Evolutionary conservation across 345 rosid species (phyloP).

Genomic region (Pistacia vera): DNA sequence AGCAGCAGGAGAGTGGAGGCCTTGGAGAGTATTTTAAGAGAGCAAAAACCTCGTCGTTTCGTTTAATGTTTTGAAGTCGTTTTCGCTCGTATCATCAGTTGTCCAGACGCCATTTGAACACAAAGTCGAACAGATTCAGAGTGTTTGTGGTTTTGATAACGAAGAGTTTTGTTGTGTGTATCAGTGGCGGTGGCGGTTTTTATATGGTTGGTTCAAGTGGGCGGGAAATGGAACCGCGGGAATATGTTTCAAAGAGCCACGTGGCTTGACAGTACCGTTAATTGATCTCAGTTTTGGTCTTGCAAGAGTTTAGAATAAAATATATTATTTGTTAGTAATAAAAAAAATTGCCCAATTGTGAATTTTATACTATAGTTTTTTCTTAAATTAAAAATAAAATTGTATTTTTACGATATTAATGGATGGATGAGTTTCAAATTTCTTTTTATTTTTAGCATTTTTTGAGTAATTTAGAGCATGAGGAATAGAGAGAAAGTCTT

Average conservation of each 20-base stretch:
- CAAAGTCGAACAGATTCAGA: not conserved
- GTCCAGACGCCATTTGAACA: slow-evolving; percentile 54
- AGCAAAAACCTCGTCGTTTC: slow-evolving; percentile 77
- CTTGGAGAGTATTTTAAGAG: slow-evolving; percentile 63
- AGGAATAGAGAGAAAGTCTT: no score
- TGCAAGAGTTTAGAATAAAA: no score
- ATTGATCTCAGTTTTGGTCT: not conserved
- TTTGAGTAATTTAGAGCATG: no score
- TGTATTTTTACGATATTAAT: no score
- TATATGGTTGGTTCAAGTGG: not conserved
- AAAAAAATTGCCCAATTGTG: no score
- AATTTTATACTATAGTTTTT: no score
- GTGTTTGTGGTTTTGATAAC: not conserved
- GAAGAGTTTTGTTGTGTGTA: not conserved
- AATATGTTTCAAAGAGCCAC: not conserved
- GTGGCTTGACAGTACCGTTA: not conserved
- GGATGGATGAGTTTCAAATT: no score
- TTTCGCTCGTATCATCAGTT: slow-evolving; percentile 69
- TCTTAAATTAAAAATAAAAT: no score
- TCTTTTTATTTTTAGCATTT: no score
- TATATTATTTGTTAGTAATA: no score
- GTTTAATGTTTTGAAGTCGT: slow-evolving; percentile 74
- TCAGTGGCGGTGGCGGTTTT: not conserved
- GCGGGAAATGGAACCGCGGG: slow-evolving; percentile 12
- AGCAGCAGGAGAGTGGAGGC: slow-evolving; percentile 55